Conservation (phyloP, 495 filamentous ascomycete species). For the Penicillium turbatum region DNA sequence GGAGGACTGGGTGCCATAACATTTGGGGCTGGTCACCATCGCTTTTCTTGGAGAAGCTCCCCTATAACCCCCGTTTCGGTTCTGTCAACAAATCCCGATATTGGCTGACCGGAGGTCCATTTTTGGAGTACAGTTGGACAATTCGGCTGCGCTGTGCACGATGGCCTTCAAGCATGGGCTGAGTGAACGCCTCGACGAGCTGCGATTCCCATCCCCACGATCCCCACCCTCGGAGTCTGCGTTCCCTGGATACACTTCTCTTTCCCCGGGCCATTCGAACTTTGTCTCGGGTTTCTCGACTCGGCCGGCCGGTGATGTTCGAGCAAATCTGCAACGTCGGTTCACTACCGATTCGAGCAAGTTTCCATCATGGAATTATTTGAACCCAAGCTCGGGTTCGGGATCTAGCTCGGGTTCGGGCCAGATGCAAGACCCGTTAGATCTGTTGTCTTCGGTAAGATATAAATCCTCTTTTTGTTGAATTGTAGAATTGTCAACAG, state of each 20-base stretch:
- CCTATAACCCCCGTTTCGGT: conserved; percentile 8
- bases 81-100: conserved; percentile 8
- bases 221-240: conserved; percentile 65
- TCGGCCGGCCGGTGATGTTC: conserved; percentile 54
- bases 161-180: conserved; percentile 66
- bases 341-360: conserved; percentile 92
- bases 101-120: conserved; percentile 23
- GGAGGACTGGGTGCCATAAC: background rate
- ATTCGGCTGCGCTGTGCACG: conserved; percentile 28
- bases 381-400: conserved; percentile 44
- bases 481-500: no score
- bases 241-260: conserved; percentile 65
- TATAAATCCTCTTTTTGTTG: conserved; percentile 10
- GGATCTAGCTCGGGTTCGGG: conserved; percentile 34
- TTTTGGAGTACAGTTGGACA: conserved; percentile 32
- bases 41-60: conserved; percentile 1
- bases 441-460: conserved; percentile 54
- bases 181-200: conserved; percentile 65
- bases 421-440: conserved; percentile 52
- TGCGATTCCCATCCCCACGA: conserved; percentile 73
- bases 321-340: conserved; percentile 76
- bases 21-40: conserved; percentile 10
- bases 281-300: conserved; percentile 50
- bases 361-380: conserved; percentile 66
- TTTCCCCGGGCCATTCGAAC: conserved; percentile 60